phyloP scores from a whole-genome alignment of 2,329 filamentous ascomycete species.

The Chlorencoelia australis region DNA sequence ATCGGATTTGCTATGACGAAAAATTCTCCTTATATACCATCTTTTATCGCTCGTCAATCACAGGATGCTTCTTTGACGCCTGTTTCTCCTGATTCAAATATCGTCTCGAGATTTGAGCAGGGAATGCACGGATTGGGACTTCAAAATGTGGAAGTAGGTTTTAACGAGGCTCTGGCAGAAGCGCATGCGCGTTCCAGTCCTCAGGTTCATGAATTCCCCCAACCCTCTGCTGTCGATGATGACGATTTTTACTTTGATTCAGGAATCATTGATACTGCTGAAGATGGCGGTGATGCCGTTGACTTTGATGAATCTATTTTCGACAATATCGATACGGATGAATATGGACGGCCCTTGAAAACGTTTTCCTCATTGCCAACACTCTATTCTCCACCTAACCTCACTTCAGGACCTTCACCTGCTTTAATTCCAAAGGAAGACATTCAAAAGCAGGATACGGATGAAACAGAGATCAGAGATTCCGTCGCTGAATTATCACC shows the following conservation, averaged over 20 bases:
- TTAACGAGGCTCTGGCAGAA: background rate
- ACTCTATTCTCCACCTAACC: constrained; percentile 20
- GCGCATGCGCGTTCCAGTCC: constrained; percentile 1
- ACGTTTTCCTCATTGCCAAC: constrained; percentile 21
- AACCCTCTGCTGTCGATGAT: constrained; percentile 28
- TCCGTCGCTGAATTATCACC: constrained; percentile 1
- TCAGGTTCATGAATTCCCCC: constrained; percentile 6
- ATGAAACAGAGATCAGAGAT: background rate
- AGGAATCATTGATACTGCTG: constrained; percentile 49
- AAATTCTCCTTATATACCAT: constrained; percentile 17
- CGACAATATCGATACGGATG: constrained; percentile 55
- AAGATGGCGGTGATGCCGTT: constrained; percentile 38
- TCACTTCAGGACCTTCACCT: constrained; percentile 13
- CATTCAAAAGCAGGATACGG: background rate
- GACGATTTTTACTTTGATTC: constrained; percentile 54
- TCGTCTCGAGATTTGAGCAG: constrained; percentile 2
- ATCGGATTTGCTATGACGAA: constrained; percentile 43
- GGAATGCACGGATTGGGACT: constrained; percentile 17
- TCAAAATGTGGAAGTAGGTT: constrained; percentile 9
- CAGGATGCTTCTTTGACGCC: constrained; percentile 9
- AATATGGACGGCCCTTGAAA: constrained; percentile 49
- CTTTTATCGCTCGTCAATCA: too few species aligned
- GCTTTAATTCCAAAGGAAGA: background rate
- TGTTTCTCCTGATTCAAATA: constrained; percentile 9
- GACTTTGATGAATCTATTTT: constrained; percentile 67